phyloP scores from a whole-genome alignment of 768 basidiomycete species.

The Gelatoporia subvermispora region DNA sequence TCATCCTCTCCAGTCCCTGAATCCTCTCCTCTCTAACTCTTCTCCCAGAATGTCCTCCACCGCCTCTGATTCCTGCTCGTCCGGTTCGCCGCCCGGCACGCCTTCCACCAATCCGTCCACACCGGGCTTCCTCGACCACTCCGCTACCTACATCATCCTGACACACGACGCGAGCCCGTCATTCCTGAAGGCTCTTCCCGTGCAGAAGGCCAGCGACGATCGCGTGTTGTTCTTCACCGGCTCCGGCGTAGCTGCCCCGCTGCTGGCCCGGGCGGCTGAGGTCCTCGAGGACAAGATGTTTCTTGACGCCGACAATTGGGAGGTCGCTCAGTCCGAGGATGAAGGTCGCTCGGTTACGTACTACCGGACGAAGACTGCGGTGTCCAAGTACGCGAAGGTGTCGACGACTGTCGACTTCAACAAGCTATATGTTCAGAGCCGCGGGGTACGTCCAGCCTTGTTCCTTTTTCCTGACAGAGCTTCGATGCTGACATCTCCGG shows the following conservation, averaged over 20 bases:
- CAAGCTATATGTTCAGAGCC: slow-evolving; percentile 4
- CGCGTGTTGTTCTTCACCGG: slow-evolving; percentile 17
- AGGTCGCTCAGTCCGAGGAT: slow-evolving; percentile 6
- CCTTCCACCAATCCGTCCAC: slow-evolving; percentile 13
- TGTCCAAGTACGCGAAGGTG: neutral
- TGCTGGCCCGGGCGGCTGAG: slow-evolving; percentile 13
- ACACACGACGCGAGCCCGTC: slow-evolving; percentile 9
- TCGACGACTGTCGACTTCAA: slow-evolving; percentile 4
- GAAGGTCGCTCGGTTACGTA: slow-evolving; percentile 6
- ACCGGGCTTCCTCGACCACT: slow-evolving; percentile 3
- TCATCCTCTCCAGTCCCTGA: neutral
- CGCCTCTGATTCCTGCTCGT: slow-evolving; percentile 8
- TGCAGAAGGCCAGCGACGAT: slow-evolving; percentile 11
- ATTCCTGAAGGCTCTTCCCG: slow-evolving; percentile 15
- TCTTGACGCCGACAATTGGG: slow-evolving; percentile 11
- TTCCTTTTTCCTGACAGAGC: neutral
- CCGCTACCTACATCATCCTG: slow-evolving; percentile 11
- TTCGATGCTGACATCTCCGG: neutral
- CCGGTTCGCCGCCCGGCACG: slow-evolving; percentile 7
- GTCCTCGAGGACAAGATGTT: slow-evolving; percentile 13
- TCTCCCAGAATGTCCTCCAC: slow-evolving; percentile 7
- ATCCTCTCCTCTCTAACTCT: neutral
- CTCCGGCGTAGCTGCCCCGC: slow-evolving; percentile 3
- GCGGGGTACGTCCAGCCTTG: slow-evolving; percentile 5
- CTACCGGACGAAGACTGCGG: slow-evolving; percentile 8